Evolutionary conservation across 805 yeast species (phyloP).

Genomic region (Candida mattraensis): DNA sequence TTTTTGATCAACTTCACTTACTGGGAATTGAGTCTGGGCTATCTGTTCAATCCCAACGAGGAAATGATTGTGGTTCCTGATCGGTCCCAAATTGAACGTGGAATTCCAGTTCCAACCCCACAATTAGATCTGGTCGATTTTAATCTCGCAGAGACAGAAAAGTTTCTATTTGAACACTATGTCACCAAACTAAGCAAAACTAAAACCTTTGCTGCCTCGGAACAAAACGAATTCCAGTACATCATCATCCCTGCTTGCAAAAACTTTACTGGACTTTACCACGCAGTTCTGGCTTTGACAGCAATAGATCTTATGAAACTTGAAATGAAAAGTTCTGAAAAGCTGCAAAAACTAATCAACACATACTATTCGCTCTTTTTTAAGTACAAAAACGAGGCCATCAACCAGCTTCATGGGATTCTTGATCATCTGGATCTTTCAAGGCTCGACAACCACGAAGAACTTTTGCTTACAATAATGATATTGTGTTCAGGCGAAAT

Average conservation of each 20-base stretch:
- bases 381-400: constrained; percentile 32
- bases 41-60: background rate
- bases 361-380: constrained; percentile 14
- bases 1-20: constrained; percentile 2
- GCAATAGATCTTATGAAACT: constrained; percentile 27
- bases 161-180: constrained; percentile 26
- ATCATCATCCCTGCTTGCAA: constrained; percentile 30
- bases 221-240: constrained; percentile 28
- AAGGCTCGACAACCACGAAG: constrained; percentile 26
- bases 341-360: constrained; percentile 1
- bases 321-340: constrained; percentile 10
- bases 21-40: constrained; percentile 4
- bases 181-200: constrained; percentile 23
- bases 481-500: constrained; percentile 34
- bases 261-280: constrained; percentile 25
- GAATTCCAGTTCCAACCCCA: too few species aligned
- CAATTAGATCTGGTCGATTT: too few species aligned
- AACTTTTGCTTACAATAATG: constrained; percentile 30
- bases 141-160: constrained; percentile 6
- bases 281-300: constrained; percentile 28
- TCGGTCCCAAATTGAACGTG: too few species aligned
- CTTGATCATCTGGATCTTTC: constrained; percentile 25
- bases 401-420: constrained; percentile 28
- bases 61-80: too few species aligned
- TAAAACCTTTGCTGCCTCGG: constrained; percentile 24